These are phyloP conservation scores for Isabelozyma gotoi DNA, from an alignment of 805 yeast genomes.

Conservation along the genomic window DNA sequence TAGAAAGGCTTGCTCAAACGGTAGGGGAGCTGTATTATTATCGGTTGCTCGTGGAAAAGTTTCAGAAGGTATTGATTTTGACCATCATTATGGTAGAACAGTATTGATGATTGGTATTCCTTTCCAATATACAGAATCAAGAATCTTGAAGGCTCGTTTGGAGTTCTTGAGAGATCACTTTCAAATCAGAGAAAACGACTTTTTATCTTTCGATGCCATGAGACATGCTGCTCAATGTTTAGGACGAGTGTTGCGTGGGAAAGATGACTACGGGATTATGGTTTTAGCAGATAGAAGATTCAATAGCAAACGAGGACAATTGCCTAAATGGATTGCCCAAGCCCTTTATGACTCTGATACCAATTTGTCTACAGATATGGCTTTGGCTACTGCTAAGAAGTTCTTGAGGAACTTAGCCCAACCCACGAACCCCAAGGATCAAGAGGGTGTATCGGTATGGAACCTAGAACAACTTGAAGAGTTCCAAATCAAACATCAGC, in stretches of 20 bases:
- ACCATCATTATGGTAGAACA: conserved; percentile 96
- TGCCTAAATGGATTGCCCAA: conserved; percentile 97
- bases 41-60: conserved; percentile 99
- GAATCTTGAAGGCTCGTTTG: conserved; percentile 90
- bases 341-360: conserved; percentile 89
- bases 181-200: conserved; percentile 91
- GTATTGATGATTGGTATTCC: conserved; percentile 99
- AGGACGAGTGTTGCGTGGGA: conserved; percentile 96
- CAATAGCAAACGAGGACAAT: conserved; percentile 76
- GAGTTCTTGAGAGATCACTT: conserved; percentile 92
- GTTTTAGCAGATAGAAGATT: conserved; percentile 94
- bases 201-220: conserved; percentile 97
- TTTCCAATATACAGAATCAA: conserved; percentile 96
- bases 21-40: conserved; percentile 93
- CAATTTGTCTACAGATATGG: conserved; percentile 95
- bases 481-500: conserved; percentile 54
- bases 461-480: conserved; percentile 62
- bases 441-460: conserved; percentile 95
- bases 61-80: conserved; percentile 98
- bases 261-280: conserved; percentile 98
- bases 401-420: conserved; percentile 93
- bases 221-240: conserved; percentile 99
- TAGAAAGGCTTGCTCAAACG: conserved; percentile 94
- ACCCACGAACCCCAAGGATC: conserved; percentile 84
- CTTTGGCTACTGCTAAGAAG: conserved; percentile 89